phyloP scores from a whole-genome alignment of 345 rosid genomes.

The Carallia brachiata region DNA sequence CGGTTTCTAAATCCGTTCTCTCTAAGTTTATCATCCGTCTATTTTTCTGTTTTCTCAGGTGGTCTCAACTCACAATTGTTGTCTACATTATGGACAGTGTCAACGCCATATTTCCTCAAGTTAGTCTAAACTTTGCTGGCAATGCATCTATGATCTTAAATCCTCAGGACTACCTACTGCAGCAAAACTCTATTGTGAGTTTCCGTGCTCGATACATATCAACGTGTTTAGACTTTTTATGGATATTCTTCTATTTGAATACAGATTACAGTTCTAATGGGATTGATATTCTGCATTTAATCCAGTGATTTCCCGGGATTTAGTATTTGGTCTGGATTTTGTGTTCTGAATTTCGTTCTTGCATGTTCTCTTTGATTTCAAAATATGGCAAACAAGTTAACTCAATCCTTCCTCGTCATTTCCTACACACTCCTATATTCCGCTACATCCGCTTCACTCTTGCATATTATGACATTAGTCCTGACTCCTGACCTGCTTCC shows the following conservation, averaged over 20 bases:
- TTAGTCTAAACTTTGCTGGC: conserved; percentile 89
- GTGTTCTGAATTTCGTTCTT: background rate
- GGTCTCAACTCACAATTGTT: conserved; percentile 14
- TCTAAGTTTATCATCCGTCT: background rate
- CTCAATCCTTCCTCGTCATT: no score
- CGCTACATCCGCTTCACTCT: no score
- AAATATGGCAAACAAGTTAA: background rate
- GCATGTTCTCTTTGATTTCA: background rate
- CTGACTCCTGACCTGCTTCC: no score
- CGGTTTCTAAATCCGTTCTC: conserved; percentile 15
- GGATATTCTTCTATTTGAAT: background rate
- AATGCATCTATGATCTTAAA: conserved; percentile 71
- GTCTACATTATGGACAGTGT: conserved; percentile 46
- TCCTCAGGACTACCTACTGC: conserved; percentile 79
- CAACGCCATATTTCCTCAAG: conserved; percentile 69
- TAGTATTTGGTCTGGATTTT: background rate
- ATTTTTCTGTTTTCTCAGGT: conserved; percentile 6
- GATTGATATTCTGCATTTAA: background rate
- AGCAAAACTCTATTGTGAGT: conserved; percentile 75
- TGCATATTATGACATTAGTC: no score
- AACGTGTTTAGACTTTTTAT: background rate
- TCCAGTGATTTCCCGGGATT: background rate
- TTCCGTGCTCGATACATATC: background rate
- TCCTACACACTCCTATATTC: no score
- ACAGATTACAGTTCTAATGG: no score